phyloP scores from a whole-genome alignment of 768 basidiomycete genomes.

The Collybia mongolica region DNA sequence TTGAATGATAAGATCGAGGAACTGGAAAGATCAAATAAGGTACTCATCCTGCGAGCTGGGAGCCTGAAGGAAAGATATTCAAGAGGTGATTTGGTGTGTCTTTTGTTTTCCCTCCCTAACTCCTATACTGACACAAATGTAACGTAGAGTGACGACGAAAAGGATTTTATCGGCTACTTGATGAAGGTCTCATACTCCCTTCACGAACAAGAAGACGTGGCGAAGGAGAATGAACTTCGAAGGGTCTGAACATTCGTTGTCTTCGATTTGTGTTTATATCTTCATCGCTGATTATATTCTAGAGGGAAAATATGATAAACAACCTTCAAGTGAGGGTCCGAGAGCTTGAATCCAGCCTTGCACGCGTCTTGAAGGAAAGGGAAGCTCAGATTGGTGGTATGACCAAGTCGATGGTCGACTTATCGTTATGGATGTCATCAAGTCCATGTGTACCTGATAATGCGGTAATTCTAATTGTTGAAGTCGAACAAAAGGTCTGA shows the following conservation, averaged over 20 bases:
- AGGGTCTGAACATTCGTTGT: constrained; percentile 33
- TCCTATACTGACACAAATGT: constrained; percentile 1
- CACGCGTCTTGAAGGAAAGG: constrained; percentile 40
- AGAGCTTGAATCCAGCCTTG: constrained; percentile 45
- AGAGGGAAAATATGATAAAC: constrained; percentile 50
- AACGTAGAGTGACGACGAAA: constrained; percentile 47
- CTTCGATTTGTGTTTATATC: too few relatives aligned
- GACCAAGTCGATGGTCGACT: constrained; percentile 36
- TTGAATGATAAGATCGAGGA: constrained; percentile 14
- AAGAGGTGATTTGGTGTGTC: constrained; percentile 43
- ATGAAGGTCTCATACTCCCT: constrained; percentile 42
- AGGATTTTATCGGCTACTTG: constrained; percentile 43
- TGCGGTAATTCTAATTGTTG: constrained; percentile 4
- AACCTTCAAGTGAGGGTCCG: constrained; percentile 42
- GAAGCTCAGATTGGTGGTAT: constrained; percentile 21
- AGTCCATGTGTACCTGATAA: constrained; percentile 22
- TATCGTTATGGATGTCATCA: constrained; percentile 36
- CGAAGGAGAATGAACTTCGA: constrained; percentile 56
- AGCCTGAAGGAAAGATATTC: constrained; percentile 40
- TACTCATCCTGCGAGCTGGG: constrained; percentile 21
- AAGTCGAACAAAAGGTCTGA: not conserved
- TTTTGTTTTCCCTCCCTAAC: not conserved
- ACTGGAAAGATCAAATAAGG: constrained; percentile 21
- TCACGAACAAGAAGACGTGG: constrained; percentile 52
- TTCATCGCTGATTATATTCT: not conserved